Evolutionary conservation across 495 filamentous ascomycete genomes (phyloP).

Genomic region (Penicillium flavigenum): DNA sequence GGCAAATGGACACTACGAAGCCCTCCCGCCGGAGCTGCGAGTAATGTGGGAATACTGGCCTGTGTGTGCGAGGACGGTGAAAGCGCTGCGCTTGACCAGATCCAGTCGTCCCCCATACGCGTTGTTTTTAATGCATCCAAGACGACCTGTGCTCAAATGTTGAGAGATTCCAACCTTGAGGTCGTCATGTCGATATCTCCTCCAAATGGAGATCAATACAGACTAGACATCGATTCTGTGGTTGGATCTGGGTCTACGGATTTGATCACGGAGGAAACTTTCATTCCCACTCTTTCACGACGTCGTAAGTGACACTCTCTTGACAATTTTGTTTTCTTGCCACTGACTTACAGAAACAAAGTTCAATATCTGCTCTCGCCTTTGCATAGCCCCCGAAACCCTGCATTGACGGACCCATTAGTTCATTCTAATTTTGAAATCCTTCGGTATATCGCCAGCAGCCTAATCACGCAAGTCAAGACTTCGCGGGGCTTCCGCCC

Average conservation of each 20-base stretch:
- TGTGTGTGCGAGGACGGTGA: conserved; percentile 73
- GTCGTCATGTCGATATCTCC: conserved; percentile 39
- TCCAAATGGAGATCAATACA: conserved; percentile 48
- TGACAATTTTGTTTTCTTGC: conserved; percentile 30
- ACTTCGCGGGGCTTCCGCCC: conserved; percentile 60
- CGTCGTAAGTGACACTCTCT: conserved; percentile 51
- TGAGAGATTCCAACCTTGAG: conserved; percentile 36
- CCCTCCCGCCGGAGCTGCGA: conserved; percentile 53
- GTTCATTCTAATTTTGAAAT: conserved; percentile 61
- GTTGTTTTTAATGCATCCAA: conserved; percentile 42
- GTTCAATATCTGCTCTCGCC: conserved; percentile 58
- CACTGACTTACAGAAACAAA: conserved; percentile 10
- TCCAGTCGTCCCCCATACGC: conserved; percentile 35
- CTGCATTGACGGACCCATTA: conserved; percentile 56
- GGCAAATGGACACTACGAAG: conserved; percentile 76
- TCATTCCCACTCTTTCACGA: conserved; percentile 67
- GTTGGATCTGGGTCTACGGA: conserved; percentile 66
- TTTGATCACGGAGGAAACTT: conserved; percentile 62
- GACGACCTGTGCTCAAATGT: conserved; percentile 28
- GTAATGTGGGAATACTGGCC: conserved; percentile 64
- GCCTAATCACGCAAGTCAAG: conserved; percentile 56
- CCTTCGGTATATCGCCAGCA: conserved; percentile 66
- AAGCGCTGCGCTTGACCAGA: conserved; percentile 26
- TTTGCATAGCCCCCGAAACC: conserved; percentile 69
- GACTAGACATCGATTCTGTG: conserved; percentile 57